Base-by-base conservation (phyloP, 176 grass and related monocot genomes). In the Elaeis guineensis region DNA sequence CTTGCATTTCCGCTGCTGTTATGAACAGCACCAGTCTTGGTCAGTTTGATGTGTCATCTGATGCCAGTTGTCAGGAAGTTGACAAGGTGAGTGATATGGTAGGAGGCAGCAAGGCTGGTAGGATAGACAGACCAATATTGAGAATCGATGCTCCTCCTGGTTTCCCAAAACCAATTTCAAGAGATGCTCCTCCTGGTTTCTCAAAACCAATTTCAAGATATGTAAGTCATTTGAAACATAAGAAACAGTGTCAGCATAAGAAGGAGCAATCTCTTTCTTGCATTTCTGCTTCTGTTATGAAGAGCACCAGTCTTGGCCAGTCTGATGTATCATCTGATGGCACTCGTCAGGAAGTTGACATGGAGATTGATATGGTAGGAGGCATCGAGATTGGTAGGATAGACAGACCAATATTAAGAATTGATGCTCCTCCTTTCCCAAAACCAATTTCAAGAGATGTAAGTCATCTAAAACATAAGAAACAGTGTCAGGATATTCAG, bases 361-460 rank as follows among this genome's bases (percentile, higher is more conserved):
- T 57, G 66, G 75, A 72, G 62, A 64, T 83, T 74, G 65, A 83
- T 58, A 58, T 66, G 67, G 30, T 62, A 76, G 71, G 69, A 18
- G 59, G 63, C 19, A 54, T 39, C 23, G 74, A 64, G 29, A 58
- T 59, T 65, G 62, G 58, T 19, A 32, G 21, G 52, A 52, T 65
- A 20, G 25, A 70, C 26, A 26, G 25, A 11, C 4, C 54, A 49
- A 50, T 70, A 55, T 18, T 25, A 12, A 50, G 51, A 29, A 59
- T 61, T 74, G 53, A 29, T 69, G 3, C 25, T 4, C 25, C 25
- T 26, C 25, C 4, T 26, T 26, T 26, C 1, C 4, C 25, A 4
- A 70, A 62, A 79, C 62, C 59, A 66, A 77, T 76, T 4, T 6
- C 6, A 21, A 52, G 17, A 29, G 21, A 5, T 15, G 25, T 26